Evolutionary conservation across 2,329 filamentous ascomycete genomes (phyloP).

Genomic region (Monosporascus ibericus): DNA sequence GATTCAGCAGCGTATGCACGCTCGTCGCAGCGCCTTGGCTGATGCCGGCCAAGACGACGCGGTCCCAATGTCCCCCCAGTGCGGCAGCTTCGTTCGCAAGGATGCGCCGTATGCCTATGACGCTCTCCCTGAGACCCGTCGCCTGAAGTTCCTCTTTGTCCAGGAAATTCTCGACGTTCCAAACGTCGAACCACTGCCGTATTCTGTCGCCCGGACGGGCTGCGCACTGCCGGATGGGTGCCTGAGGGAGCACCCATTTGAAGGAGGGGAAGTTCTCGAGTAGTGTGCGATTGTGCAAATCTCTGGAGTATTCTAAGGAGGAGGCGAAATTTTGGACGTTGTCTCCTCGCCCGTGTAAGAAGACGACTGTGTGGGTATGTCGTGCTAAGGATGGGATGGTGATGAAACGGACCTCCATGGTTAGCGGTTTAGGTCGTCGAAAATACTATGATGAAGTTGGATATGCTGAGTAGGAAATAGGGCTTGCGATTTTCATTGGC

Average conservation of each 20-base stretch:
- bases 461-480: too few relatives aligned
- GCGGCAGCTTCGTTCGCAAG: conserved; percentile 27
- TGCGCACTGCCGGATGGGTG: conserved; percentile 26
- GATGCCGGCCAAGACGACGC: conserved; percentile 38
- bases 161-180: conserved; percentile 32
- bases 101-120: conserved; percentile 25
- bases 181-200: conserved; percentile 48
- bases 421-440: neutral
- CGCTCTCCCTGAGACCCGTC: conserved; percentile 33
- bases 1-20: conserved; percentile 16
- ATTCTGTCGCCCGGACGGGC: conserved; percentile 14
- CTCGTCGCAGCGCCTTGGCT: conserved; percentile 39
- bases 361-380: conserved; percentile 39
- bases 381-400: conserved; percentile 6
- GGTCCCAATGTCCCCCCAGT: conserved; percentile 29
- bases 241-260: conserved; percentile 44
- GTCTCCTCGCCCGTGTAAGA: conserved; percentile 41
- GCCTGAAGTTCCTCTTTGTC: conserved; percentile 36
- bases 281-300: conserved; percentile 29
- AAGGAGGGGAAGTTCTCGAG: conserved; percentile 35
- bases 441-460: neutral
- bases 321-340: conserved; percentile 25
- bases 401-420: conserved; percentile 4
- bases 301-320: conserved; percentile 23
- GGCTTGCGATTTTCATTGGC: too few relatives aligned